Evolutionary conservation across 2,329 filamentous ascomycete species (phyloP), one percentile per base, ranked within the genome.

Genomic region (Aphanoascus verrucosus): DNA sequence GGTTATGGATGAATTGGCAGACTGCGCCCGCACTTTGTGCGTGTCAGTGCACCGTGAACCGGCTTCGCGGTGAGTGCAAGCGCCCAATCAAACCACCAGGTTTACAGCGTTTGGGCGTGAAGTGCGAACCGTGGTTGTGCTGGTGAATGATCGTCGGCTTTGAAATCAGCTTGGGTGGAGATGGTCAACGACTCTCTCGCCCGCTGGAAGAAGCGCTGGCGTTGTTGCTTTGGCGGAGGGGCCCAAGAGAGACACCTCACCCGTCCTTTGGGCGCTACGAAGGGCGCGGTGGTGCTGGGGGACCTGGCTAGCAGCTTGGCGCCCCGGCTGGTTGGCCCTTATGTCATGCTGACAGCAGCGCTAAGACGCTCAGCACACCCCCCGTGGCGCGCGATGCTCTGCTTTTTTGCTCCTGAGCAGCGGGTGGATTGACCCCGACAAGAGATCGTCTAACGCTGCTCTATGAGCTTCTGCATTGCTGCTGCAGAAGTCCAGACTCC

Each of bases 241-340:
- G 23, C 23, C 23, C 23, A 28, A 28, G 23, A 28, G 23, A 40
- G 37, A 17, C 23, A 28, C 23, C 37, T 17, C 37, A 17, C 17
- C 37, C 37, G 37, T 17, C 37, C 14, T 40, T n/a, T 9, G 14
- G 17, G 14, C 37, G 11, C 37, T 17, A 40, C 11, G 14, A n/a
- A 40, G 37, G 37, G 37, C 37, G 17, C 23, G 3, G 23, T 28
- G 23, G 23, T 28, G 23, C 23, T 28, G 23, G 23, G 23, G 34
- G 43, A 51, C 40, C 42, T 46, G 50, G 17, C 50, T 53, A 53
- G 50, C 19, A 53, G 50, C 50, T 53, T 53, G 50, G 50, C 50
- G 43, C 40, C 34, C 8, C 23, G 35, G 43, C 40, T 37, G 31
- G 40, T 34, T 28, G 14, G 17, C n/a, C 35, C n/a, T 11, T 37